A percentile compares a stretch with the other conserved stretches of the same genome.
Conservation (phyloP, 176 grass and related monocot species). For the Tillandsia leiboldiana region DNA sequence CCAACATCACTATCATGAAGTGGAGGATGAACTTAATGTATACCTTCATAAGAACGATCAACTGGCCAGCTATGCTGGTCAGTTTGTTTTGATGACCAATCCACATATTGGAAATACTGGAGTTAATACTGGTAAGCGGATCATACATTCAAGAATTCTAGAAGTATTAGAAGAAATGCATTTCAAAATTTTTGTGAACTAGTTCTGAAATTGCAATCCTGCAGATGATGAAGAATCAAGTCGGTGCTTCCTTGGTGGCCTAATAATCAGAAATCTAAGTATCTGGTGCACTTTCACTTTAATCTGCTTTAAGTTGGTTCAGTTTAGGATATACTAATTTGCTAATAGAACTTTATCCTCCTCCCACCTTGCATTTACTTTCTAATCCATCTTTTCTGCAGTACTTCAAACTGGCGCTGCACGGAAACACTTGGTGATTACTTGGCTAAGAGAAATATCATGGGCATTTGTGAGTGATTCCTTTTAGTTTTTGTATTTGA, state of each 20-base stretch:
- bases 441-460: no score
- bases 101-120: slow-evolving; percentile 98
- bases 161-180: background rate
- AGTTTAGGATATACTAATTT: background rate
- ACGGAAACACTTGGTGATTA: no score
- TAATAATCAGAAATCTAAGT: slow-evolving; percentile 78
- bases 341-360: background rate
- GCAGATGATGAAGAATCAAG: slow-evolving; percentile 86
- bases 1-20: no score
- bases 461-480: no score
- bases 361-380: background rate
- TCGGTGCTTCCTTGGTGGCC: slow-evolving; percentile 73
- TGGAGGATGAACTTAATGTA: no score
- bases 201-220: slow-evolving; percentile 5
- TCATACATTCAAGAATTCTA: background rate
- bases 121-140: slow-evolving; percentile 58
- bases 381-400: slow-evolving; percentile 6
- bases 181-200: slow-evolving; percentile 1
- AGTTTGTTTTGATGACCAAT: slow-evolving; percentile 95
- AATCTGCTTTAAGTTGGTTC: background rate
- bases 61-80: slow-evolving; percentile 80
- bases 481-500: no score
- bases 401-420: no score
- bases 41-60: no score
- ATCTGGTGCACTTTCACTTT: slow-evolving; percentile 54